Base-by-base conservation (phyloP, 1,284 basidiomycete species). In the Melampsora abietis-canadensis region DNA sequence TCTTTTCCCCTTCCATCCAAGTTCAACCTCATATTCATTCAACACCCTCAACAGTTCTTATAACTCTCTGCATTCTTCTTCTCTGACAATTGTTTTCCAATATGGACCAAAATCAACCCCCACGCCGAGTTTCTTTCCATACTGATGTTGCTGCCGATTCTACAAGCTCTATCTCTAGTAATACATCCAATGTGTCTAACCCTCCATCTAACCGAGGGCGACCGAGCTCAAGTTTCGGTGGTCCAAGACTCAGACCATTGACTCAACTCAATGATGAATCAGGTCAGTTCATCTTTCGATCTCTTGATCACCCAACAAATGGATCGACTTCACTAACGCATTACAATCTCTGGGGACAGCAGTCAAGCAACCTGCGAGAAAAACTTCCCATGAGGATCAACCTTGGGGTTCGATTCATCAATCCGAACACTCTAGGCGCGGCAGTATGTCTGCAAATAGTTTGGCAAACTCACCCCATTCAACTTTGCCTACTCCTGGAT, bases 381-480 rank as follows among this genome's bases (percentile, higher is more conserved):
- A 54, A 21, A 54, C 51, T 10, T 27, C 51, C 2, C 51, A 54
- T 7, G 51, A n/a, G 2, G 24, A 27, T 27, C 51, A 54, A 15
- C 2, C 51, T 54, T 54, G 4, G 4, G 60, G 60, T 10, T 46
- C n/a, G n/a, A 14, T 21, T 46, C 34, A 40, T 66, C 70, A 73
- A 65, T 66, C 63, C 14, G 51, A 57, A 27, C 70, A 73, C 46
- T 73, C 70, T n/a, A 62, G 63, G 14, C 30, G 70, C 27, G 63
- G 70, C n/a, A 73, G 63, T 37, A 73, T 48, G 57, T 65, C 62
- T 60, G 48, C 70, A 19, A 60, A 72, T n/a, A 62, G 68, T 46
- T 46, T 63, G 6, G n/a, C 46, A 34, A 37, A 60, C 61, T 51
- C 68, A 19, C 30, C 63, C 17, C 21, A 37, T 46, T 31, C 63